These are phyloP conservation scores for Pseudopithomyces maydicus DNA, from an alignment of 2,329 filamentous ascomycete species.

Conservation along the genomic window DNA sequence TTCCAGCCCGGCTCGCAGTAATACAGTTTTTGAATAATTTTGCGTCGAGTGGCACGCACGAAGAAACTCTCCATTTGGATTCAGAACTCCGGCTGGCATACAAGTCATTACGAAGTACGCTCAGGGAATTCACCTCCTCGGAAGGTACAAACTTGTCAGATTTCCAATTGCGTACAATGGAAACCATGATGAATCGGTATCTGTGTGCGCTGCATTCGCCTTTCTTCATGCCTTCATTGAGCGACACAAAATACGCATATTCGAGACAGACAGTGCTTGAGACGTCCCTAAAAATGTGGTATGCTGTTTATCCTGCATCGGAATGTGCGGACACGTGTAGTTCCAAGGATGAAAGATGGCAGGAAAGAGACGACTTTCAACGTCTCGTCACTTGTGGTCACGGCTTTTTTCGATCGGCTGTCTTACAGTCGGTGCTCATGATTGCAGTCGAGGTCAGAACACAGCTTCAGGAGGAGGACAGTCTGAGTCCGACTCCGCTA, in stretches of 20 bases:
- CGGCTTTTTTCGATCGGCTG: slow-evolving; percentile 30
- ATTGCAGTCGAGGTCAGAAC: slow-evolving; percentile 28
- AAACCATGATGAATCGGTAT: slow-evolving; percentile 36
- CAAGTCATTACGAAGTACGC: slow-evolving; percentile 22
- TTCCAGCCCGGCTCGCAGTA: slow-evolving; percentile 45
- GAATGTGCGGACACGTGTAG: not conserved
- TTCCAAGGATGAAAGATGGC: not conserved
- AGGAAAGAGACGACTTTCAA: slow-evolving; percentile 17
- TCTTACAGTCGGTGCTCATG: slow-evolving; percentile 27
- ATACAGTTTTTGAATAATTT: slow-evolving; percentile 36
- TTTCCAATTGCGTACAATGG: slow-evolving; percentile 26
- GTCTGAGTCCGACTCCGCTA: slow-evolving; percentile 21
- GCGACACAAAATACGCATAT: slow-evolving; percentile 30
- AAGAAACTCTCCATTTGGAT: slow-evolving; percentile 35
- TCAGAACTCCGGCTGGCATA: slow-evolving; percentile 21
- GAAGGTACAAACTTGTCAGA: slow-evolving; percentile 2
- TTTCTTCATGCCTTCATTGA: slow-evolving; percentile 25
- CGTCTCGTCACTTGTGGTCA: slow-evolving; percentile 27
- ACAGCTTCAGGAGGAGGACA: slow-evolving; percentile 32
- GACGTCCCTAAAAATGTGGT: slow-evolving; percentile 34
- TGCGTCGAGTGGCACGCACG: slow-evolving; percentile 26
- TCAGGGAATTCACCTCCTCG: slow-evolving; percentile 16
- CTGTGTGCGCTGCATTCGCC: slow-evolving; percentile 31
- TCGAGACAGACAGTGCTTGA: slow-evolving; percentile 33
- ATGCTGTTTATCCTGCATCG: slow-evolving; percentile 12